Percentiles rank a stretch among this genome's conserved stretches.
Conservation (phyloP, 805 yeast species). For the Metschnikowia hibisci region DNA sequence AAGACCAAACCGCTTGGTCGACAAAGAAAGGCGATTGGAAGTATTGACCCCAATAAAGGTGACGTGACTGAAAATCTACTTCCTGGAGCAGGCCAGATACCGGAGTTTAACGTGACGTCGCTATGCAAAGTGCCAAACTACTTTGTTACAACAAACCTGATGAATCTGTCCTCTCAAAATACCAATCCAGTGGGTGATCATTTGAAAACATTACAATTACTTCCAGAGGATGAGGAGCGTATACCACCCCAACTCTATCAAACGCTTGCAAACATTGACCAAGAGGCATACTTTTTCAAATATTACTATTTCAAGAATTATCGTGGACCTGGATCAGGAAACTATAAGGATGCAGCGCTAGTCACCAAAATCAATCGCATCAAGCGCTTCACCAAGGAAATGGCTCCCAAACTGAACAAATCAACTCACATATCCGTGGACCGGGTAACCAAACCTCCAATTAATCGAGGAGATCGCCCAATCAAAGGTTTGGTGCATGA, state of each 20-base stretch:
- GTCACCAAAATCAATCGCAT: slow-evolving; percentile 38
- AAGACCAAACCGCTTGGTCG: slow-evolving; percentile 27
- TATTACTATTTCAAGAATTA: slow-evolving; percentile 39
- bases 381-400: slow-evolving; percentile 11
- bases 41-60: slow-evolving; percentile 37
- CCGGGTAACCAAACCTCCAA: slow-evolving; percentile 17
- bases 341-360: slow-evolving; percentile 42
- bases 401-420: slow-evolving; percentile 17
- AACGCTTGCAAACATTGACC: slow-evolving; percentile 33
- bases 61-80: slow-evolving; percentile 38
- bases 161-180: slow-evolving; percentile 20
- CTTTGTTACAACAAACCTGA: slow-evolving; percentile 30
- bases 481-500: slow-evolving; percentile 40
- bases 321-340: slow-evolving; percentile 45
- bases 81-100: slow-evolving; percentile 44
- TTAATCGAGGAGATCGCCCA: slow-evolving; percentile 20
- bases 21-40: slow-evolving; percentile 27
- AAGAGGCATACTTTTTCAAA: slow-evolving; percentile 33
- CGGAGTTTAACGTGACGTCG: slow-evolving; percentile 38
- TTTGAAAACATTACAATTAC: slow-evolving; percentile 11
- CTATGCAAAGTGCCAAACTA: slow-evolving; percentile 42
- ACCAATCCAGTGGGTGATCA: slow-evolving; percentile 13
- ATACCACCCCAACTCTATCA: slow-evolving; percentile 34
- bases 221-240: slow-evolving; percentile 25
- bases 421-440: slow-evolving; percentile 22